Evolutionary conservation across 768 basidiomycete species (phyloP).

Genomic region (Collybia mongolica): DNA sequence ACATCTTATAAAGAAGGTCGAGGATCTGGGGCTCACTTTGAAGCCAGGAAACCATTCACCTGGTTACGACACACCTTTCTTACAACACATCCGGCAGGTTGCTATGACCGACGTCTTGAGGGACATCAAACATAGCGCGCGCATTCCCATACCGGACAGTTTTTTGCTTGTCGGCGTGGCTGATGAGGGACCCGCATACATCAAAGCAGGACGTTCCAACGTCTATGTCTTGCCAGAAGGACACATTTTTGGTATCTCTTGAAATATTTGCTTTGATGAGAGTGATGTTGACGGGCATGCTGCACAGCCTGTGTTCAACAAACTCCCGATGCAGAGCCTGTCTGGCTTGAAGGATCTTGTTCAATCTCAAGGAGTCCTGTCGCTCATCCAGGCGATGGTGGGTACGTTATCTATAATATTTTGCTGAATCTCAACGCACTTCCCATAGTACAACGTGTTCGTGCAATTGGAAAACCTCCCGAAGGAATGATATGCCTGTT

Average conservation of each 20-base stretch:
- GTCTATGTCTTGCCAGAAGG: constrained; percentile 54
- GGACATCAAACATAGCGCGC: constrained; percentile 72
- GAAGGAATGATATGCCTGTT: constrained; percentile 54
- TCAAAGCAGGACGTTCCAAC: constrained; percentile 43
- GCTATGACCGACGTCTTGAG: constrained; percentile 66
- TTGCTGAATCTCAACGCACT: constrained; percentile 4
- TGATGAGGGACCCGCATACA: constrained; percentile 76
- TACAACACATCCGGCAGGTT: constrained; percentile 55
- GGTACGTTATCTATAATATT: not conserved
- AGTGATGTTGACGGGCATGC: constrained; percentile 1
- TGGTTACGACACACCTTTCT: constrained; percentile 54
- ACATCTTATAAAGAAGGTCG: constrained; percentile 49
- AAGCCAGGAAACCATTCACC: constrained; percentile 28
- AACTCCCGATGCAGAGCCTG: constrained; percentile 46
- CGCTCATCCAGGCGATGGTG: constrained; percentile 75
- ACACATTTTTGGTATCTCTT: constrained; percentile 62
- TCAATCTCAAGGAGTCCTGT: constrained; percentile 73
- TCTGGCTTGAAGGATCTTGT: constrained; percentile 58
- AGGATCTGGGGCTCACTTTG: constrained; percentile 47
- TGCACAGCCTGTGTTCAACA: constrained; percentile 56
- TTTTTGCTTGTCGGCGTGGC: constrained; percentile 78
- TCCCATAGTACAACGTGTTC: constrained; percentile 60
- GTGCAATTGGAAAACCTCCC: constrained; percentile 71
- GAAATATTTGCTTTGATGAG: not conserved
- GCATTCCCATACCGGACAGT: constrained; percentile 68